A percentile compares a stretch with the other conserved stretches of the same genome.
Evolutionary conservation across 1,284 basidiomycete species (phyloP).

Genomic region (Microbotryum violaceum): DNA sequence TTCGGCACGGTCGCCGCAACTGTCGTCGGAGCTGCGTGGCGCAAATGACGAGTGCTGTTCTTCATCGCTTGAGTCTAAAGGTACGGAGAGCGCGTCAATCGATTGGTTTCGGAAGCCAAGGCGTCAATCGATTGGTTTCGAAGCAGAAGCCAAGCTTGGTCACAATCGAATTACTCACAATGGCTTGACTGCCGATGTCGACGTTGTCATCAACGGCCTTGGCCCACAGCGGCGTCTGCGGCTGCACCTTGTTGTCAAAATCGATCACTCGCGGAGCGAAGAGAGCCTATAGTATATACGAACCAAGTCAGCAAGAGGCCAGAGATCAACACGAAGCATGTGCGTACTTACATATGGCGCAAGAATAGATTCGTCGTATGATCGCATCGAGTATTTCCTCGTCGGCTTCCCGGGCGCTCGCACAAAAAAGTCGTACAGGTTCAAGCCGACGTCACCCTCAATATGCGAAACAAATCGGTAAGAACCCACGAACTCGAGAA

Average conservation of each 20-base stretch:
- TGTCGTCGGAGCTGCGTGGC: neutral
- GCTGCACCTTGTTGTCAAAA: conserved; percentile 61
- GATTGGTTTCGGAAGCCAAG: too few species aligned
- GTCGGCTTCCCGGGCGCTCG: conserved; percentile 66
- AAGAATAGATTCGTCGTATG: conserved; percentile 92
- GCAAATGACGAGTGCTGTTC: conserved; percentile 26
- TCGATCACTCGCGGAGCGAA: conserved; percentile 90
- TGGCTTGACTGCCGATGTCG: conserved; percentile 43
- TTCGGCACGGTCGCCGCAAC: neutral
- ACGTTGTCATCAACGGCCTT: conserved; percentile 41
- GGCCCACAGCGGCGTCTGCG: conserved; percentile 37
- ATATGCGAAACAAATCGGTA: conserved; percentile 1
- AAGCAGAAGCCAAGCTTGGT: too few species aligned
- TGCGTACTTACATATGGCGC: conserved; percentile 68
- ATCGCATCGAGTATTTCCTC: conserved; percentile 79
- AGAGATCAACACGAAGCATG: neutral
- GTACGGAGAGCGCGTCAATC: neutral
- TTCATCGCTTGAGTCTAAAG: conserved; percentile 30
- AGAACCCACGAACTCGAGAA: neutral
- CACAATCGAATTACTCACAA: conserved; percentile 26
- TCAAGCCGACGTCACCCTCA: conserved; percentile 75
- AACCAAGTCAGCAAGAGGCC: neutral
- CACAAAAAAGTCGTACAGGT: conserved; percentile 81
- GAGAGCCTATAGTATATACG: conserved; percentile 54
- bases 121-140: too few species aligned